Conservation (phyloP, 202 grass and related monocot genomes). For the Cymbopogon flexuosus region DNA sequence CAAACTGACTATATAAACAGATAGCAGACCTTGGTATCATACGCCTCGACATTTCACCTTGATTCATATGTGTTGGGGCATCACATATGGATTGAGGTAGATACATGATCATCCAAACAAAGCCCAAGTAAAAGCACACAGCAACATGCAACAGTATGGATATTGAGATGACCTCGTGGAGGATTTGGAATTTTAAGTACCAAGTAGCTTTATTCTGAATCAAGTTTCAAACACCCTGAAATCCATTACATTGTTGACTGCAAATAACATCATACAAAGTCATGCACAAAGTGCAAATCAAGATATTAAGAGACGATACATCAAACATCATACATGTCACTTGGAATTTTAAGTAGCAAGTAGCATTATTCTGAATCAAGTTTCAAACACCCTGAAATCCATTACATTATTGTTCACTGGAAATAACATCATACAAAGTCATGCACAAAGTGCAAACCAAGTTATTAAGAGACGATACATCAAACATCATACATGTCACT, state of each 20-base stretch:
- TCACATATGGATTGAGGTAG: no score
- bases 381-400: background rate
- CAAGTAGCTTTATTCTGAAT: background rate
- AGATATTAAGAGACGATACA: background rate
- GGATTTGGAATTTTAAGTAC: background rate
- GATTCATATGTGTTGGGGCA: no score
- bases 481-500: background rate
- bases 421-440: conserved; percentile 18
- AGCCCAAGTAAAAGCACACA: background rate
- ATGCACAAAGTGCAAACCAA: conserved; percentile 11
- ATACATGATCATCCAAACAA: no score
- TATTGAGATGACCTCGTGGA: background rate
- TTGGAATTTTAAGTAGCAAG: background rate
- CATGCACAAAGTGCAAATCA: conserved; percentile 9
- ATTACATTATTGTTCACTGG: conserved; percentile 29
- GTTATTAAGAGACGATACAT: background rate
- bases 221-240: background rate
- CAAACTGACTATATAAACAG: background rate
- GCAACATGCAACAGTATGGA: background rate
- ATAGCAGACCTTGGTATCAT: background rate
- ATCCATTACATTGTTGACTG: conserved; percentile 23
- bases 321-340: background rate
- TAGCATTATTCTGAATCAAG: background rate
- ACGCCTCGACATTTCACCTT: no score
- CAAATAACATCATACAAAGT: conserved; percentile 18